Evolutionary conservation across 1,284 basidiomycete species (phyloP), one percentile per base, ranked within the genome.

Genomic region (Cutaneotrichosporon cyanovorans): DNA sequence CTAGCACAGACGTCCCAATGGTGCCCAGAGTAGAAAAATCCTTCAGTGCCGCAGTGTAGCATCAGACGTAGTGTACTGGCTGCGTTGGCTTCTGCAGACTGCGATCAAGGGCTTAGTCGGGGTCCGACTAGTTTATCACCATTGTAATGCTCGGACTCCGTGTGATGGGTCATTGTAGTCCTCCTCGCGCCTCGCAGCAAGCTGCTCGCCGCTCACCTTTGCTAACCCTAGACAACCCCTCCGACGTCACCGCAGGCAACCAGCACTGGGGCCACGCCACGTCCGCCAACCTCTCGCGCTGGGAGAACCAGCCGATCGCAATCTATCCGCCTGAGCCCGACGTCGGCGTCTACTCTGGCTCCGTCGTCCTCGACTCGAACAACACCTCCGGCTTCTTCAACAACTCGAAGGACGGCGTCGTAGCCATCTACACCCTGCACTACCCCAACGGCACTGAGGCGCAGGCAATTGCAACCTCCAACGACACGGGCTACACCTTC

Each of bases 211-310:
- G n/a, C n/a, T n/a, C n/a, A n/a, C 12, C 25, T 7, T 28, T 12
- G 31, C 57, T 59, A 59, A 43, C 32, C 4, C 3, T 32, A 62
- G 60, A 66, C 48, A 68, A 75, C 54, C 72, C 73, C 8, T 63
- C 64, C 11, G 59, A 57, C 32, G 45, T 66, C 12, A 61, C 68
- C 11, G 69, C 72, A 1, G 73, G 71, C 5, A 73, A 73, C 51
- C 70, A 73, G 51, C 70, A 73, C 53, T 74, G 73, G 73, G 72
- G 72, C 42, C 73, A 74, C 42, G 73, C 74, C 14, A 71, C 72
- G 14, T 69, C 66, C 20, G 59, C 53, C 11, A 72, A 74, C 53
- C 54, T 73, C n/a, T 73, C 71, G 46, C 56, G 60, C 40, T 75
- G 73, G 74, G 59, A 61, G 42, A 74, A 74, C 46, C 61, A 73